Percentiles rank a stretch among this genome's conserved stretches.
Conservation (phyloP, 352 stramenopile species). For the Pelagophyceae sp. region DNA sequence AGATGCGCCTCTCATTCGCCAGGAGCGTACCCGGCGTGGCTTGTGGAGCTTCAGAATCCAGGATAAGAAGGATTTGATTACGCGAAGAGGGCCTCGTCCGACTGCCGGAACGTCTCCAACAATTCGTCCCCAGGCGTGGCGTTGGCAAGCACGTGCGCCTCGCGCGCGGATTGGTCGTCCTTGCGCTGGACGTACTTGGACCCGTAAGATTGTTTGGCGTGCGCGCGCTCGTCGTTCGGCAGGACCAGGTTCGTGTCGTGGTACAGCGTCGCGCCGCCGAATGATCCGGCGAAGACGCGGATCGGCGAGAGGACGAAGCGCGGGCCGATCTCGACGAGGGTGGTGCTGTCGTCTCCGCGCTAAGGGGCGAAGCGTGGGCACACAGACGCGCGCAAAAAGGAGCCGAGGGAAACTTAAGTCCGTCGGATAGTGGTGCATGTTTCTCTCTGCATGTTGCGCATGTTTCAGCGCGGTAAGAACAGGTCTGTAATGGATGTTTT, state of each 20-base stretch:
- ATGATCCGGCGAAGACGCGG: slow-evolving; percentile 95
- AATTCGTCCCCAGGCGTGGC: slow-evolving; percentile 66
- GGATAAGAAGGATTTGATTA: too few species aligned
- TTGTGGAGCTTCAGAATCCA: too few species aligned
- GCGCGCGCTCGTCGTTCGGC: slow-evolving; percentile 75
- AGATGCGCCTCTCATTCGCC: too few species aligned
- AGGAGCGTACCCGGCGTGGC: too few species aligned
- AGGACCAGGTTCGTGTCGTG: slow-evolving; percentile 95
- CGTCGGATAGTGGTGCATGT: slow-evolving; percentile 19
- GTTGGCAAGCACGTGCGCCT: slow-evolving; percentile 56
- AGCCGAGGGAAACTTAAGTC: too few species aligned
- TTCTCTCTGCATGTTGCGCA: neutral
- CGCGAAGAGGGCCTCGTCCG: neutral
- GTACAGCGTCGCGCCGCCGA: slow-evolving; percentile 95
- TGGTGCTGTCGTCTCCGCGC: slow-evolving; percentile 49
- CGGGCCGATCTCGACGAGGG: slow-evolving; percentile 97
- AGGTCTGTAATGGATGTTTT: slow-evolving; percentile 12
- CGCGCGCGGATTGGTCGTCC: slow-evolving; percentile 62
- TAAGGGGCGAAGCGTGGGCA: too few species aligned
- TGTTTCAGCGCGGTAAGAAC: slow-evolving; percentile 19
- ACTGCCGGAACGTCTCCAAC: neutral
- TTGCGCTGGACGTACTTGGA: slow-evolving; percentile 81
- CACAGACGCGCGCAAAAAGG: too few species aligned
- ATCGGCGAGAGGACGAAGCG: slow-evolving; percentile 97
- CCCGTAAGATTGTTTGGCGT: slow-evolving; percentile 82